Base-by-base conservation (phyloP, 768 basidiomycete genomes). In the Xerocomus potaroensis region DNA sequence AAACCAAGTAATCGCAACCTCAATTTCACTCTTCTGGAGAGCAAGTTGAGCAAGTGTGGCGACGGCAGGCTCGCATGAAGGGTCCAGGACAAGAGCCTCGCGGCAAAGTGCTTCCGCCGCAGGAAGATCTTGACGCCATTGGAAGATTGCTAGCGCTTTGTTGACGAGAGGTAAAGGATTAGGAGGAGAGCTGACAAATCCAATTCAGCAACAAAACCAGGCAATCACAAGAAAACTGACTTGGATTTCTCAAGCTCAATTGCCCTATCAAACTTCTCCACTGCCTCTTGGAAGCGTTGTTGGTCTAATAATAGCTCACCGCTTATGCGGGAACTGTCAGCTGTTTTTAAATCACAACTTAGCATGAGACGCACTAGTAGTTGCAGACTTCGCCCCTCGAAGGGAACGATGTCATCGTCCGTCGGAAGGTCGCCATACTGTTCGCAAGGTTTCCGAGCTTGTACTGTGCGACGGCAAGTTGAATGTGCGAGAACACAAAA, bases 401-500 rank as follows among this genome's bases (percentile, higher is more conserved):
- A 6, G 91, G 88, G 84, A 97, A 96, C 38, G 80, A 72, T 56
- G 83, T 79, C 65, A 97, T 72, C 34, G 93, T 88, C 58, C 80
- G 71, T 56, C 92, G 74, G 79, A 98, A 99, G 9, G 84, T 88
- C 14, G 84, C 87, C 89, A 95, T 92, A 60, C 86, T 86, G 53
- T 84, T 84, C 16, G 78, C 81, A 10, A 85, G 59, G 51, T 89
- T 77, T 26, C 80, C 87, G 45, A 79, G 65, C 76, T 98, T 97
- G 81, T 98, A 99, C 65, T 91, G 87, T 30, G 95, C 96, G 19
- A 98, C 96, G 1, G 95, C 96, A 43, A 91, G 78, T 62, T 99
- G 95, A 50, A 99, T 95, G 58, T 98, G 96, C 51, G 86, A 89
- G 75, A 97, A 99, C 51, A 98, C 92, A 60, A 98, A 99, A 27